Evolutionary conservation across 2,329 filamentous ascomycete genomes (phyloP).

Genomic region (Coniochaeta hoffmannii): DNA sequence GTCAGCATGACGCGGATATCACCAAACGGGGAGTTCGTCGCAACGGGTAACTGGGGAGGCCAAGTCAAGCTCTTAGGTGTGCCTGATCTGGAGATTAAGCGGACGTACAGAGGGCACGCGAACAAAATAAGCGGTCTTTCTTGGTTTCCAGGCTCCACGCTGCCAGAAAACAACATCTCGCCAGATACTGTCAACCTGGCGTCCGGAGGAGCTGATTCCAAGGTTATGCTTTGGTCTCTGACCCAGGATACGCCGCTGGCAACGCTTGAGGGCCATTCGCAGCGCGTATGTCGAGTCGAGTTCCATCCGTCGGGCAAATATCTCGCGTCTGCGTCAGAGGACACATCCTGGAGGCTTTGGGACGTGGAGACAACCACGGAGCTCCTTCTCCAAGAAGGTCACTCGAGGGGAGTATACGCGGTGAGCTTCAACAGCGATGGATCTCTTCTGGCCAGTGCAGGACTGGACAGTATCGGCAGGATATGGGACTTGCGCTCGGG

Average conservation of each 20-base stretch:
- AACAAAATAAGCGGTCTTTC: constrained; percentile 85
- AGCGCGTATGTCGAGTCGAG: constrained; percentile 83
- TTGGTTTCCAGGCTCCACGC: constrained; percentile 79
- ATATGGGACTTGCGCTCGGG: constrained; percentile 94
- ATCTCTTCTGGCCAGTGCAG: constrained; percentile 83
- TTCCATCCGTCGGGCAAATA: constrained; percentile 91
- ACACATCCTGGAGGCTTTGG: constrained; percentile 96
- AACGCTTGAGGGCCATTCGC: constrained; percentile 75
- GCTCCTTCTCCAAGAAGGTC: constrained; percentile 83
- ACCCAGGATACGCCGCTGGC: constrained; percentile 77
- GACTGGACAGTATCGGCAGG: constrained; percentile 86
- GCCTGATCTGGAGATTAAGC: constrained; percentile 71
- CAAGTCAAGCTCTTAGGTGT: constrained; percentile 80
- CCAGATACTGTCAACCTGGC: constrained; percentile 73
- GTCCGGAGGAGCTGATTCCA: constrained; percentile 81
- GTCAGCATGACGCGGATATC: constrained; percentile 89
- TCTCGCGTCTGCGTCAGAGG: constrained; percentile 86
- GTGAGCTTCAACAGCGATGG: constrained; percentile 88
- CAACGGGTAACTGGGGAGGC: constrained; percentile 89
- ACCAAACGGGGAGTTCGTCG: constrained; percentile 74
- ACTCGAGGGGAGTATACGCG: constrained; percentile 87
- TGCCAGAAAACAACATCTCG: constrained; percentile 64
- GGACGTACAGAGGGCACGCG: constrained; percentile 72
- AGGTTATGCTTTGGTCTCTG: constrained; percentile 85
- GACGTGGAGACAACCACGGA: constrained; percentile 82